Evolutionary conservation across 139 green algal genomes (phyloP).

Genomic region (Pleodorina starrii): DNA sequence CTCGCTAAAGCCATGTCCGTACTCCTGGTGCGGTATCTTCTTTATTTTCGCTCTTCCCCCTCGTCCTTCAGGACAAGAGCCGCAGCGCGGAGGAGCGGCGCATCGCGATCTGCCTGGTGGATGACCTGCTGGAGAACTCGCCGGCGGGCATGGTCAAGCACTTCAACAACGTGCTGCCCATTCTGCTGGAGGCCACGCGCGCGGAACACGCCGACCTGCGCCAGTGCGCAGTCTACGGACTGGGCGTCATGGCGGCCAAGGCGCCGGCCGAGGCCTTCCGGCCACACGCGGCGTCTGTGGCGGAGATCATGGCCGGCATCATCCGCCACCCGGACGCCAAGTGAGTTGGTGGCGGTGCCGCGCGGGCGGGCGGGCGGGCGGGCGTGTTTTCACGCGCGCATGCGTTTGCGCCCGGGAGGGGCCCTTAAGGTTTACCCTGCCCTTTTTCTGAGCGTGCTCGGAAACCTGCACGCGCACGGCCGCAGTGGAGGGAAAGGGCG

Average conservation of each 20-base stretch:
- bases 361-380: no score
- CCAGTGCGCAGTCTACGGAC: slow-evolving; percentile 93
- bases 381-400: no score
- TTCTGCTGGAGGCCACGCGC: slow-evolving; percentile 72
- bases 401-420: no score
- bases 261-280: slow-evolving; percentile 71
- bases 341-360: no score
- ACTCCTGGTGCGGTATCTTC: no score
- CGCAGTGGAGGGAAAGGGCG: no score
- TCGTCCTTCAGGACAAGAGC: slow-evolving; percentile 46
- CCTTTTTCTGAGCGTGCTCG: no score
- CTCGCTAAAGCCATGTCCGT: no score
- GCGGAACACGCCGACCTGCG: slow-evolving; percentile 82
- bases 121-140: slow-evolving; percentile 94
- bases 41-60: no score
- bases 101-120: slow-evolving; percentile 94
- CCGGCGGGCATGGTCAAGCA: slow-evolving; percentile 81
- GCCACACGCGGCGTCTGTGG: slow-evolving; percentile 56
- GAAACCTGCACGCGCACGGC: no score
- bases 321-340: slow-evolving; percentile 59
- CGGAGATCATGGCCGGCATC: slow-evolving; percentile 57
- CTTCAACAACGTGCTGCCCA: slow-evolving; percentile 69
- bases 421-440: no score
- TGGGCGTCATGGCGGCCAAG: slow-evolving; percentile 85
- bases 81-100: slow-evolving; percentile 82